A percentile compares a stretch with the other conserved stretches of the same genome.
These are phyloP conservation scores for Crithidia brevicula DNA, from an alignment of 208 protist species.

Conservation along the genomic window DNA sequence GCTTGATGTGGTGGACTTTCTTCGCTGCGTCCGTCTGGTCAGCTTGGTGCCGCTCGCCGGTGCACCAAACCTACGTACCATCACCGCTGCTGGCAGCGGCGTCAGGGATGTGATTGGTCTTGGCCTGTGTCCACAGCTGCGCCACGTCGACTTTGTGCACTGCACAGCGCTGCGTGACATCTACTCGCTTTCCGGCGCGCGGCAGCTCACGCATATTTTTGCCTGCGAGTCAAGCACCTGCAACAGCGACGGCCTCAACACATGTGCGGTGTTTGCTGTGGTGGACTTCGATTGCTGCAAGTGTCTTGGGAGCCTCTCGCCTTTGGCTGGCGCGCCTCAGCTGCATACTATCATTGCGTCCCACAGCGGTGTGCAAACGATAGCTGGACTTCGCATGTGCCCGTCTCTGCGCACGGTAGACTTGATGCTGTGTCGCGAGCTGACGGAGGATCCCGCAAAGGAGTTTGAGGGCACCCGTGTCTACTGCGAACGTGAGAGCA, in stretches of 20 bases:
- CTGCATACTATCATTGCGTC: slow-evolving; percentile 14
- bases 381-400: slow-evolving; percentile 2
- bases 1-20: slow-evolving; percentile 1
- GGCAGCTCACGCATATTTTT: background rate
- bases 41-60: slow-evolving; percentile 8
- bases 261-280: background rate
- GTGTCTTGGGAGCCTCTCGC: background rate
- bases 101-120: background rate
- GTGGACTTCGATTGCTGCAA: slow-evolving; percentile 8
- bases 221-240: slow-evolving; percentile 1
- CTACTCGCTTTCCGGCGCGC: slow-evolving; percentile 5
- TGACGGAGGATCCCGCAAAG: no score
- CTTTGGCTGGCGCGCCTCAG: background rate
- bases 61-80: slow-evolving; percentile 1
- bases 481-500: no score
- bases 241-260: background rate
- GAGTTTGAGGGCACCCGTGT: no score
- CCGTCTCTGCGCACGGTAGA: background rate
- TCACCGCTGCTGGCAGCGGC: background rate
- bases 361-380: slow-evolving; percentile 7
- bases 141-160: background rate
- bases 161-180: background rate
- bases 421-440: background rate
- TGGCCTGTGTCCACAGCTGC: background rate
- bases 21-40: background rate